Evolutionary conservation across 2,329 filamentous ascomycete species (phyloP).

Genomic region (Calonectria leucothoes): DNA sequence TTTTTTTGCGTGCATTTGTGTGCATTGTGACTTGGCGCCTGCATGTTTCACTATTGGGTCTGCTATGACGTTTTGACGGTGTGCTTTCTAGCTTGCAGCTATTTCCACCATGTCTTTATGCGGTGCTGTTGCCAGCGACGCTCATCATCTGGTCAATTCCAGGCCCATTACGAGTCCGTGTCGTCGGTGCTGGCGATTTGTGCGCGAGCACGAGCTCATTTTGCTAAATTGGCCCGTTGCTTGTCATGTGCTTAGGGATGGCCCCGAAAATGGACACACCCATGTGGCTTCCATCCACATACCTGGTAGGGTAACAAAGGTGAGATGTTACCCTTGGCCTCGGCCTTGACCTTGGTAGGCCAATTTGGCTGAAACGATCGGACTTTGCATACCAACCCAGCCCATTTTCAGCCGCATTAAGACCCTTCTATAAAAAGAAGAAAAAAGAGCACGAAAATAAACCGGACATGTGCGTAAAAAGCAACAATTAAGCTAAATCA

Average conservation of each 20-base stretch:
- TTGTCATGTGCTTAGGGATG: background rate
- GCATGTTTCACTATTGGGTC: slow-evolving; percentile 3
- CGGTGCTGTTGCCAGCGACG: background rate
- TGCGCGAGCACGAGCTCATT: background rate
- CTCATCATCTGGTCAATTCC: background rate
- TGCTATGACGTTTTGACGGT: slow-evolving; percentile 9
- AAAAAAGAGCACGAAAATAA: background rate
- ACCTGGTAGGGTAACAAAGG: background rate
- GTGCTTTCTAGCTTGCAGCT: background rate
- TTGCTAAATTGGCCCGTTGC: background rate
- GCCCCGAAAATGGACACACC: background rate
- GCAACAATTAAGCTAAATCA: background rate
- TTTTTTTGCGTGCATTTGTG: background rate
- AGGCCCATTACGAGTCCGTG: background rate
- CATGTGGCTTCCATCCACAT: background rate
- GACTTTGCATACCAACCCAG: background rate
- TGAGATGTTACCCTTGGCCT: background rate
- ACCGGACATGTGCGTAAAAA: background rate
- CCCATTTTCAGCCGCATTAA: background rate
- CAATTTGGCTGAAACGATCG: background rate
- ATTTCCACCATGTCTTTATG: background rate
- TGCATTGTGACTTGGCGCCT: background rate
- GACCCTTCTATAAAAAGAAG: background rate
- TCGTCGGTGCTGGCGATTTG: background rate
- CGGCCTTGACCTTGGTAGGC: background rate